Evolutionary conservation across 1,139 yeast species (phyloP).

Genomic region (Taphrina wiesneri): DNA sequence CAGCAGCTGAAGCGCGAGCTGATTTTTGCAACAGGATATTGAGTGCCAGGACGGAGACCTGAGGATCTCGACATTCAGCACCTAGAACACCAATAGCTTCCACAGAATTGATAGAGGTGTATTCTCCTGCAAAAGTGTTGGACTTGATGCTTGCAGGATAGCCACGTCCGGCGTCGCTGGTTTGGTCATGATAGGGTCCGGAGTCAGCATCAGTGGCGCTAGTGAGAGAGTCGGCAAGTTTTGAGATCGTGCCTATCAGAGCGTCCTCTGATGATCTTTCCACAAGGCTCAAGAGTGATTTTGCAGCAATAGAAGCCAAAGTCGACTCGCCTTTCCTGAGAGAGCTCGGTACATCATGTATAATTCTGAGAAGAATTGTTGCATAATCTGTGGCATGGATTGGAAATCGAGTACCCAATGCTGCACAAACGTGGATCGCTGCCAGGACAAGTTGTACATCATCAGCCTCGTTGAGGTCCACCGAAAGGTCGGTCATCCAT

Average conservation of each 20-base stretch:
- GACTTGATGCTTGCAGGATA: background rate
- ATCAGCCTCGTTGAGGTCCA: slow-evolving; percentile 13
- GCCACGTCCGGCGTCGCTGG: background rate
- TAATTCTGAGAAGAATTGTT: background rate
- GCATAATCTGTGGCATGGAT: background rate
- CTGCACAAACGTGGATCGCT: slow-evolving; percentile 3
- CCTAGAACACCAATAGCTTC: slow-evolving; percentile 19
- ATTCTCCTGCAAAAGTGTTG: background rate
- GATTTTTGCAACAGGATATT: slow-evolving; percentile 21
- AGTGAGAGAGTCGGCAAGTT: slow-evolving; percentile 7
- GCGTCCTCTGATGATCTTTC: slow-evolving; percentile 19
- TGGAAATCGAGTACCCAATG: slow-evolving; percentile 18
- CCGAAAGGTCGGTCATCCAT: slow-evolving; percentile 2
- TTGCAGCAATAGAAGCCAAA: slow-evolving; percentile 7
- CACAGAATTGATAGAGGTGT: slow-evolving; percentile 13
- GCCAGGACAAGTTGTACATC: slow-evolving; percentile 7
- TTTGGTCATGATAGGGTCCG: background rate
- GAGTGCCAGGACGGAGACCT: slow-evolving; percentile 7
- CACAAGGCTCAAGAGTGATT: background rate
- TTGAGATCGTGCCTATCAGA: slow-evolving; percentile 19
- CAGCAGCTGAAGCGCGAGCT: background rate
- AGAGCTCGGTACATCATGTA: background rate
- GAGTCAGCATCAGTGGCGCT: background rate
- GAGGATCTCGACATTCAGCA: slow-evolving; percentile 4
- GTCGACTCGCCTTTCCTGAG: background rate